Evolutionary conservation across 2,329 filamentous ascomycete genomes (phyloP).

Genomic region (Colletotrichum gloeosporioides): DNA sequence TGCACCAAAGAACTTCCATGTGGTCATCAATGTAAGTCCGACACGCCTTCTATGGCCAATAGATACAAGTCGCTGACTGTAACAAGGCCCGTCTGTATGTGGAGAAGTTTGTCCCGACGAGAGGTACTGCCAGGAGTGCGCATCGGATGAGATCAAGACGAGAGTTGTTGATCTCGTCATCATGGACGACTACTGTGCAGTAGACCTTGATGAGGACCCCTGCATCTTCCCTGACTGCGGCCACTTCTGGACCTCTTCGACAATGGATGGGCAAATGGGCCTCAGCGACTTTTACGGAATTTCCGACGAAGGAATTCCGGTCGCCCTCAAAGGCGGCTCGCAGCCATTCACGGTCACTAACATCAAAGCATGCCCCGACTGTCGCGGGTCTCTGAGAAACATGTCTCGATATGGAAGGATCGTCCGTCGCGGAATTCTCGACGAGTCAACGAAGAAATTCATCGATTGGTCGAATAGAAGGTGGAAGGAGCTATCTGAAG

Average conservation of each 20-base stretch:
- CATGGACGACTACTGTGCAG: conserved; percentile 58
- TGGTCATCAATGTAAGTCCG: conserved; percentile 59
- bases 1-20: conserved; percentile 56
- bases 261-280: conserved; percentile 65
- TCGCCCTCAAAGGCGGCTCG: conserved; percentile 37
- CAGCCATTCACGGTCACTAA: conserved; percentile 53
- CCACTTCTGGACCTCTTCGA: conserved; percentile 65
- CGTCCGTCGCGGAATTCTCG: conserved; percentile 62
- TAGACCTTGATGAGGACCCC: conserved; percentile 64
- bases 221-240: conserved; percentile 68
- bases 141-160: conserved; percentile 44
- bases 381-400: conserved; percentile 62
- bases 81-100: conserved; percentile 59
- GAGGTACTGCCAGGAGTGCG: conserved; percentile 64
- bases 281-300: conserved; percentile 56
- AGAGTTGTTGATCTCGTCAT: conserved; percentile 62
- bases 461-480: conserved; percentile 55
- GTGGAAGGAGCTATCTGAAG: conserved; percentile 38
- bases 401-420: conserved; percentile 68
- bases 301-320: conserved; percentile 37
- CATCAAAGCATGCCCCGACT: conserved; percentile 63
- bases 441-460: conserved; percentile 70
- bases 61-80: too few species aligned
- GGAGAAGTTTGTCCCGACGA: conserved; percentile 64
- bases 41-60: too few species aligned